Base-by-base conservation (phyloP, 176 grass and related monocot species). In the Rhynchospora pubera region DNA sequence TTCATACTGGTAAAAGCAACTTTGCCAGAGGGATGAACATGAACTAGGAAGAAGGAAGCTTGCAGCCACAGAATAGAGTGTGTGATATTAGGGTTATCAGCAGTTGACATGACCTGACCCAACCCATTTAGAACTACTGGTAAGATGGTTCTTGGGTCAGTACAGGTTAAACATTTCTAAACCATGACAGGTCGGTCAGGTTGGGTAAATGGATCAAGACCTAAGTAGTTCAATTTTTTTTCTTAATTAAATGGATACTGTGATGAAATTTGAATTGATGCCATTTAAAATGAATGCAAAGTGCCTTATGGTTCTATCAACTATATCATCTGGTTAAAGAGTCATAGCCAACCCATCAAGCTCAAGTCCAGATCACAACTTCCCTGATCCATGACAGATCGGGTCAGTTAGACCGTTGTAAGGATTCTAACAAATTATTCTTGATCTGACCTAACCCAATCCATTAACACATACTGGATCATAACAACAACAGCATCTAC, bases 1-100 rank as follows among this genome's bases (percentile, higher is more conserved):
- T 65, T 65, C 28, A 47, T 71, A 71, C 67, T 71, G 39, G 67
- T 71, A 30, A 71, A 45, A 47, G 67, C 39, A 71, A 71, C 67
- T 21, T 39, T 11, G 30, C 28, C 16, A 39, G 64, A 67, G 30
- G 28, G 30, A 21, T 19, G 39, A 19, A 19, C 67, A 46, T 39
- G 45, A 39, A 39, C 34, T 39, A 39, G 34, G 4, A 39, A 39
- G 34, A 39, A 71, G 45, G 42, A 71, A 46, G 42, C 16, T 46
- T 70, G 14, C 14, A 66, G 39, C 13, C 16, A 39, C 15, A 2
- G 16, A 58, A 58, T 15, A 58, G 14, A 66, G 64, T 39, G 64
- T 39, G 64, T 66, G 13, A 28, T 63, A 26, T 63, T 11, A 26
- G 61, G 23, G 9, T 8, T 24, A 23, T 63, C 23, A 63, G 26